These are phyloP conservation scores for Pseudonitzschia pungens DNA, from an alignment of 108 stramenopile genomes.

Conservation along the genomic window DNA sequence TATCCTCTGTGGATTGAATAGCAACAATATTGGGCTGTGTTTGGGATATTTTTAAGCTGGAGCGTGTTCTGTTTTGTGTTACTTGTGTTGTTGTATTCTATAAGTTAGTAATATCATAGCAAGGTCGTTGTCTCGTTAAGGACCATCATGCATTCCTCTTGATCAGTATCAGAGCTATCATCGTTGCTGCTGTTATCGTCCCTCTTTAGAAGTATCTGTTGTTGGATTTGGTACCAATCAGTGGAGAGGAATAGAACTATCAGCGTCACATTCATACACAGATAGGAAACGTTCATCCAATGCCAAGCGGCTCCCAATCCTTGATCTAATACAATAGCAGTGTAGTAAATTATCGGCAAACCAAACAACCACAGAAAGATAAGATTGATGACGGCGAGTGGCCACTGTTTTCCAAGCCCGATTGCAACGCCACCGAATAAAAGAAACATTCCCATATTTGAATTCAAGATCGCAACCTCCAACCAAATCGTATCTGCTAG, in stretches of 20 bases:
- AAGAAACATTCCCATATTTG: slow-evolving; percentile 26
- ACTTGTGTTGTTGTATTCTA: background rate
- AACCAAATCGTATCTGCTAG: slow-evolving; percentile 36
- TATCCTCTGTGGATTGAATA: too few relatives aligned
- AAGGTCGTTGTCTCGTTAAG: background rate
- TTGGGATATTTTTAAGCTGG: too few relatives aligned
- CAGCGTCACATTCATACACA: slow-evolving; percentile 32
- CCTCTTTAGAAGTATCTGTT: background rate
- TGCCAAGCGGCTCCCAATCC: slow-evolving; percentile 39
- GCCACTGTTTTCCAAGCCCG: slow-evolving; percentile 56
- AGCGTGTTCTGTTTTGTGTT: background rate
- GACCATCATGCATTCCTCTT: background rate
- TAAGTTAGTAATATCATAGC: background rate
- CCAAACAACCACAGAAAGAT: slow-evolving; percentile 38
- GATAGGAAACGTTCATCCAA: slow-evolving; percentile 36
- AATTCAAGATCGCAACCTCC: slow-evolving; percentile 33
- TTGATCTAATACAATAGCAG: slow-evolving; percentile 25
- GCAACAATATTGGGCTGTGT: too few relatives aligned
- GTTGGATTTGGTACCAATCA: slow-evolving; percentile 40
- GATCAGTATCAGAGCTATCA: background rate
- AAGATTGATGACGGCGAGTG: slow-evolving; percentile 31
- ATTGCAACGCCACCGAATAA: slow-evolving; percentile 35
- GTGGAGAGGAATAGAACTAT: slow-evolving; percentile 4
- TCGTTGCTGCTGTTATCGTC: background rate
- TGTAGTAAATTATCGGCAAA: slow-evolving; percentile 36